phyloP scores from a whole-genome alignment of 2,329 filamentous ascomycete species.

The Epichloe elymi region DNA sequence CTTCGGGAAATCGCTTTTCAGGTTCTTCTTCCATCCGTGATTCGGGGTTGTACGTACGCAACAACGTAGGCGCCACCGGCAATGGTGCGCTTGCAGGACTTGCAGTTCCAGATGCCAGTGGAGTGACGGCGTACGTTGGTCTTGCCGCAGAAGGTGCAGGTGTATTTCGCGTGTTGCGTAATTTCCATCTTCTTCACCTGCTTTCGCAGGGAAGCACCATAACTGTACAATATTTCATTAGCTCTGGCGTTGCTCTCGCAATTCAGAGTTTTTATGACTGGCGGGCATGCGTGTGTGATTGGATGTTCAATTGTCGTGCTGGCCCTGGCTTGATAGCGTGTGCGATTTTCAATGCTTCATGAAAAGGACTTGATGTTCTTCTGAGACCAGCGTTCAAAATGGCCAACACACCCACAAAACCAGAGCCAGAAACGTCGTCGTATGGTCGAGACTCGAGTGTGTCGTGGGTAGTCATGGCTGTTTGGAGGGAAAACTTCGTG shows the following conservation, averaged over 20 bases:
- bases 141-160: constrained; percentile 99
- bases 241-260: background rate
- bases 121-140: constrained; percentile 80
- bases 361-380: background rate
- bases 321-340: background rate
- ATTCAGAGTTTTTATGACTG: background rate
- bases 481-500: background rate
- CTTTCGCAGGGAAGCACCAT: constrained; percentile 99
- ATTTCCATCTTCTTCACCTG: constrained; percentile 98
- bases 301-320: background rate
- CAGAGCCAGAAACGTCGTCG: background rate
- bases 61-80: constrained; percentile 76
- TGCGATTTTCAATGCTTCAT: background rate
- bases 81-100: constrained; percentile 77
- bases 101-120: constrained; percentile 96
- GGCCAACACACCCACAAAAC: background rate
- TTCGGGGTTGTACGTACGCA: constrained; percentile 56
- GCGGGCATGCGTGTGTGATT: background rate
- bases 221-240: constrained; percentile 38
- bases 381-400: background rate
- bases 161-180: constrained; percentile 93
- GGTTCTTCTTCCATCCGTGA: background rate
- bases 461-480: background rate
- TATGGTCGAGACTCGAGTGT: background rate
- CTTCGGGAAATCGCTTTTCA: background rate